Conservation (phyloP, 2,329 filamentous ascomycete species). For the Pseudogymnoascus verrucosus region DNA sequence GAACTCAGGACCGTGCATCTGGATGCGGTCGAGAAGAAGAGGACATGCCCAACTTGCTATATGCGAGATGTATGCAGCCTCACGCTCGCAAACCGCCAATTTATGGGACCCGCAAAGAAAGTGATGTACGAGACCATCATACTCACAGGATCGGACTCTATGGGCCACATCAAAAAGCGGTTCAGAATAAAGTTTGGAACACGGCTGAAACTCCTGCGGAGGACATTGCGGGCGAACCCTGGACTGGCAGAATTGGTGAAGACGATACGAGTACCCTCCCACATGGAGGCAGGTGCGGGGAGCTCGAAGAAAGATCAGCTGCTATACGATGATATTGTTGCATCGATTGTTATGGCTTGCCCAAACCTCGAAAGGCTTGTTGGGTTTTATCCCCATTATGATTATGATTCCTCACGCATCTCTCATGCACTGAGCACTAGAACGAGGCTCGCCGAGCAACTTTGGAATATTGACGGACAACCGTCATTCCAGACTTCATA, state of each 20-base stretch:
- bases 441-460: conserved; percentile 46
- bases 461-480: conserved; percentile 43
- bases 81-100: conserved; percentile 26
- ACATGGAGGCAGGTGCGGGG: conserved; percentile 30
- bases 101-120: background rate
- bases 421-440: conserved; percentile 54
- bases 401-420: conserved; percentile 47
- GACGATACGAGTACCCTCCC: conserved; percentile 47
- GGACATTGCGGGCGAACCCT: conserved; percentile 46
- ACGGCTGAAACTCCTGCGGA: conserved; percentile 48
- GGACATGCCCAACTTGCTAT: conserved; percentile 57
- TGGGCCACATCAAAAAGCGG: conserved; percentile 45
- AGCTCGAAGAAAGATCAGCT: conserved; percentile 30
- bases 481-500: background rate
- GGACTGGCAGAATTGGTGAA: conserved; percentile 48
- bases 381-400: conserved; percentile 46
- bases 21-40: conserved; percentile 21
- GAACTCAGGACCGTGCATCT: conserved; percentile 47
- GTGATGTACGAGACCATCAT: conserved; percentile 46
- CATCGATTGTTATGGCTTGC: conserved; percentile 55
- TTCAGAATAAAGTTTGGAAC: conserved; percentile 46
- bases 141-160: conserved; percentile 48
- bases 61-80: conserved; percentile 52
- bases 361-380: conserved; percentile 54
- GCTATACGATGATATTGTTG: conserved; percentile 50